These are phyloP conservation scores for Dunaliella primolecta DNA, from an alignment of 139 green algal genomes.

Conservation along the genomic window DNA sequence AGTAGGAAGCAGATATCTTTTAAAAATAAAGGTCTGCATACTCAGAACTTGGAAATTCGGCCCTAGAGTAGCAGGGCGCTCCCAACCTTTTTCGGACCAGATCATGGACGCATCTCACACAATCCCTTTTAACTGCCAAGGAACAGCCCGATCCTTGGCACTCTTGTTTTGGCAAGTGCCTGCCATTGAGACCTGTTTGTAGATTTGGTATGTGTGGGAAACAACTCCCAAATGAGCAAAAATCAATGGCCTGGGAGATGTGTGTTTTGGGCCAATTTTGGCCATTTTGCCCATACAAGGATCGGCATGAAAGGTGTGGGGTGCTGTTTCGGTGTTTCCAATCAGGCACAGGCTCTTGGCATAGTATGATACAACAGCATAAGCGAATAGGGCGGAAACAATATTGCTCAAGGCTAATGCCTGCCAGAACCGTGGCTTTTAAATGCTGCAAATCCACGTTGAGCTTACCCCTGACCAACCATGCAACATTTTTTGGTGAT, in stretches of 20 bases:
- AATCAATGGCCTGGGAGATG: background rate
- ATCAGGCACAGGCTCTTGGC: background rate
- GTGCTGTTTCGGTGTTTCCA: background rate
- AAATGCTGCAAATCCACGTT: background rate
- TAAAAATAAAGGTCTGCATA: no score
- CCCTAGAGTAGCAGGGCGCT: background rate
- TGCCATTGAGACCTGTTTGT: background rate
- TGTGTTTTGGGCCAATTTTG: background rate
- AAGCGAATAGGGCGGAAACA: background rate
- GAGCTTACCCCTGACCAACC: background rate
- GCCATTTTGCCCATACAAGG: background rate
- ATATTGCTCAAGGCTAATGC: background rate
- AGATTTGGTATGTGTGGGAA: background rate
- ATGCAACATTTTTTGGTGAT: background rate
- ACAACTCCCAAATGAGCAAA: background rate
- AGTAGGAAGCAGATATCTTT: no score
- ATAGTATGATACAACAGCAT: background rate
- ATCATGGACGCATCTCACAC: background rate
- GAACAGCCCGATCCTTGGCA: background rate
- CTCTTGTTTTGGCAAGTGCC: background rate
- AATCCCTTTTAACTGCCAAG: background rate
- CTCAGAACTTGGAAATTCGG: background rate
- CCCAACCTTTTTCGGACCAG: background rate
- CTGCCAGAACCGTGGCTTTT: background rate
- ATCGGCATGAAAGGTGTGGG: background rate